Evolutionary conservation across 208 protist genomes (phyloP).

Genomic region (Wallacemonas sp.): DNA sequence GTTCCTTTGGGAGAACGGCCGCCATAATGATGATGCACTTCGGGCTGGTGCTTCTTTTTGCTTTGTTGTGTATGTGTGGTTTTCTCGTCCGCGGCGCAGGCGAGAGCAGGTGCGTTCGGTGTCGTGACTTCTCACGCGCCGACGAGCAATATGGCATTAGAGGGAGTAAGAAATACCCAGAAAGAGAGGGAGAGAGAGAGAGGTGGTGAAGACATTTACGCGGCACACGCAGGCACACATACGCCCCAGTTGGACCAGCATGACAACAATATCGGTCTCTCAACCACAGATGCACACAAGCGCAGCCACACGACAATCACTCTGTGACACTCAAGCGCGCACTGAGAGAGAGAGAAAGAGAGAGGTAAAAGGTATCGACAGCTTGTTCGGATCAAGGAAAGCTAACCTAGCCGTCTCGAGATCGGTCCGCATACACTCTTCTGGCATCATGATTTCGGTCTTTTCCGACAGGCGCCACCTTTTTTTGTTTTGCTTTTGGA

Average conservation of each 20-base stretch:
- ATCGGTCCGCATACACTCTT: too few species aligned
- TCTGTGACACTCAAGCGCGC: too few species aligned
- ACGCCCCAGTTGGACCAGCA: too few species aligned
- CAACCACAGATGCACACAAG: too few species aligned
- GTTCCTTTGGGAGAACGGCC: slow-evolving; percentile 18
- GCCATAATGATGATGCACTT: neutral
- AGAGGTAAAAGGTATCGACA: slow-evolving; percentile 12
- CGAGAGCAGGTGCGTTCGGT: neutral
- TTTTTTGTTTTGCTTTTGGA: neutral
- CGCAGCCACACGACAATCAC: too few species aligned
- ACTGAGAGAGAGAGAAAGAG: slow-evolving; percentile 16
- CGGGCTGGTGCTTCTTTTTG: neutral
- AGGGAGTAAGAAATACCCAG: neutral
- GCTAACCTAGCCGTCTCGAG: too few species aligned
- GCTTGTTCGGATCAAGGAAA: too few species aligned
- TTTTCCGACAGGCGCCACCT: too few species aligned
- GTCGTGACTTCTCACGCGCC: neutral
- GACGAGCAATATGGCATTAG: too few species aligned
- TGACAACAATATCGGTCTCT: too few species aligned
- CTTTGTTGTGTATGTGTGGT: neutral
- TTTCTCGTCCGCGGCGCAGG: neutral
- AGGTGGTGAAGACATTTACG: slow-evolving; percentile 9
- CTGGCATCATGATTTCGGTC: too few species aligned
- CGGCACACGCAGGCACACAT: too few species aligned
- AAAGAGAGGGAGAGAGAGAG: slow-evolving; percentile 12